Base-by-base conservation (phyloP, 2,329 filamentous ascomycete species). In the Trichoderma polysporum region DNA sequence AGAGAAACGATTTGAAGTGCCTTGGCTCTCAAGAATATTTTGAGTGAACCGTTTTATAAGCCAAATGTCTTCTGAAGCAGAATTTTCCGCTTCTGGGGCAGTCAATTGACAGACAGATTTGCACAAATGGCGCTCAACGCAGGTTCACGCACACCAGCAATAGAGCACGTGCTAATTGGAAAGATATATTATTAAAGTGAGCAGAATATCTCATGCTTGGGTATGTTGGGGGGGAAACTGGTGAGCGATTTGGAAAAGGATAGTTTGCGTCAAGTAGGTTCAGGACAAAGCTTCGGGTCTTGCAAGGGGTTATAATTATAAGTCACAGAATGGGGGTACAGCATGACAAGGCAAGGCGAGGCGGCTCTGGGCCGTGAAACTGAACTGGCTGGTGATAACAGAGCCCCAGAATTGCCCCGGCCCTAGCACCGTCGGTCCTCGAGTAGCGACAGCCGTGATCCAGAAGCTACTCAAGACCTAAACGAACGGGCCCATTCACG, bases 361-460 rank as follows among this genome's bases (percentile, higher is more conserved):
- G 39, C 25, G 56, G 56, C 57, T 49, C 57, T 64, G 49, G 22
- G 17, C 49, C 59, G 49, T 53, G 59, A 63, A 61, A 53, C 59
- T 25, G 33, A 4, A 52, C 59, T 37, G 50, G 50, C 50, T 33
- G n/a, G 50, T 54, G 29, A 31, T 37, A 8, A 35, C 49, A 63
- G n/a, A 15, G 49, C 49, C 59, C 59, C 59, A 37, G 53, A 35
- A 53, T 59, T 33, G 37, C 25, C 45, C 53, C 50, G 35, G 41
- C 27, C 58, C 47, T 22, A 37, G 59, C 37, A 19, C 33, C 27
- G 22, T 41, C 59, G 60, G 52, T 49, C 66, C 25, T 66, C 60
- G 45, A 68, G 54, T 19, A 65, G 66, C 66, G 66, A 68, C 33
- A 68, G 66, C 66, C 61, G 66, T 58, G 52, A 35, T 19, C 31